Evolutionary conservation across 176 grass and related monocot genomes (phyloP), one percentile per base, ranked within the genome.

Genomic region (Dactylis glomerata): DNA sequence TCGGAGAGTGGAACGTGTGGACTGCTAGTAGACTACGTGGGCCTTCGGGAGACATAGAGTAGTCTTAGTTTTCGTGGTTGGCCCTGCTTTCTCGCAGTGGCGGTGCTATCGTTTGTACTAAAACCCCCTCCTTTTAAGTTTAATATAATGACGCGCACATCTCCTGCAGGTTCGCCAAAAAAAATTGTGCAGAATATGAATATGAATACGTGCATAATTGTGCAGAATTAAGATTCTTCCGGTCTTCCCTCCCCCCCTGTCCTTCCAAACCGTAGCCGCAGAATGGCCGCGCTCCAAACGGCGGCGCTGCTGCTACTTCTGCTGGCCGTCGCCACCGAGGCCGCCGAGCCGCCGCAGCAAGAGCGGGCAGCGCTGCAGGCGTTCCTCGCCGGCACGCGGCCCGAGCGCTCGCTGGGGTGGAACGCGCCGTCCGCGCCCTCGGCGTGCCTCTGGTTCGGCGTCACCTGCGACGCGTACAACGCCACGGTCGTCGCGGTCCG

Each of bases 371-470:
- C 92, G 27, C 88, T 97, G 6, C 92, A 64, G 16, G 54, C 56
- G 38, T 97, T 97, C 94, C 82, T 92, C 31, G 45, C 55, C 38
- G 68, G 59, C 16, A 76, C 78, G 8, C 92, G 88, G 5, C 92
- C 92, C 90, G 86, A 94, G 90, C 83, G 82, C 11, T 45, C 52
- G 30, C 31, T 94, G 38, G 78, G 75, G 8, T 97, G 92, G 94
- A 63, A 57, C 85, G 15, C 82, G 30, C 80, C 89, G 30, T 74
- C 87, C 33, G 32, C 75, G 7, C 84, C 92, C 24, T 73, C 71
- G 3, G 78, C 89, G 5, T 98, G 93, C 80, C 19, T 44, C 45
- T 98, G 96, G 96, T 75, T 78, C 1, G 93, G 96, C 13, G 83
- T 98, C 72, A 66, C 67, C 3, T 98, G 93, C 87, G 91, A 93